phyloP scores from a whole-genome alignment of 208 protist species.

The Trypanosoma cruzi region DNA sequence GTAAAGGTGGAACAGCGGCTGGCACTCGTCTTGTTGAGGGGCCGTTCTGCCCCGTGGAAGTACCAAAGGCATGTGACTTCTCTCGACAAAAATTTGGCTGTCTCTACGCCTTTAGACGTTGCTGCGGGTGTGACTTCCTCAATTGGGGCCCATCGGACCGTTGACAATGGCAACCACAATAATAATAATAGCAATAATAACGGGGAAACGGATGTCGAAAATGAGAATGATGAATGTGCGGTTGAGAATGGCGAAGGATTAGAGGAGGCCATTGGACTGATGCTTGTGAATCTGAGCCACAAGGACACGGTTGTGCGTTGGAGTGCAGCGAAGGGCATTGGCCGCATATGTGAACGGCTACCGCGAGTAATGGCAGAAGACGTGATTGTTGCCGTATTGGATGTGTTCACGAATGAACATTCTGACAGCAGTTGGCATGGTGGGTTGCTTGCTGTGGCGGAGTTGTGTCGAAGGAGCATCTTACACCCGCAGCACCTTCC shows the following conservation, averaged over 20 bases:
- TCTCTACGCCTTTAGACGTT: not conserved
- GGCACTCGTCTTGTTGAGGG: conserved; percentile 84
- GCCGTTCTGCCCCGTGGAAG: conserved; percentile 89
- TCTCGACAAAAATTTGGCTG: conserved; percentile 64
- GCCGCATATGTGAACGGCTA: conserved; percentile 93
- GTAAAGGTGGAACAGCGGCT: conserved; percentile 94
- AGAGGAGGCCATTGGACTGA: conserved; percentile 71
- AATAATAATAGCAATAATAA: conserved; percentile 8
- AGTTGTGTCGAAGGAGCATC: conserved; percentile 95
- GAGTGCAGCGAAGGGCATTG: conserved; percentile 97
- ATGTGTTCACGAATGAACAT: conserved; percentile 58
- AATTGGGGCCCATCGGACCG: no score
- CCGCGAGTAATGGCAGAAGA: conserved; percentile 89
- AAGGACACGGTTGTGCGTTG: conserved; percentile 97
- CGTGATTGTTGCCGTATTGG: conserved; percentile 83
- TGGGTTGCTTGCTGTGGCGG: conserved; percentile 95
- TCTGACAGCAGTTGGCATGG: conserved; percentile 95
- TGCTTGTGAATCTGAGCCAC: conserved; percentile 77
- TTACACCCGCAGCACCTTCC: conserved; percentile 83
- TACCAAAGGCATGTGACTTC: conserved; percentile 82
- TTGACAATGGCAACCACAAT: not conserved
- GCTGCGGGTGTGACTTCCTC: not conserved
- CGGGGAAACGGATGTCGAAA: conserved; percentile 10
- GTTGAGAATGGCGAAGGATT: conserved; percentile 71
- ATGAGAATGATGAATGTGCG: conserved; percentile 33